These are phyloP conservation scores for Yamadazyma kanchanaburiensis DNA, from an alignment of 1,139 yeast species.

Conservation along the genomic window DNA sequence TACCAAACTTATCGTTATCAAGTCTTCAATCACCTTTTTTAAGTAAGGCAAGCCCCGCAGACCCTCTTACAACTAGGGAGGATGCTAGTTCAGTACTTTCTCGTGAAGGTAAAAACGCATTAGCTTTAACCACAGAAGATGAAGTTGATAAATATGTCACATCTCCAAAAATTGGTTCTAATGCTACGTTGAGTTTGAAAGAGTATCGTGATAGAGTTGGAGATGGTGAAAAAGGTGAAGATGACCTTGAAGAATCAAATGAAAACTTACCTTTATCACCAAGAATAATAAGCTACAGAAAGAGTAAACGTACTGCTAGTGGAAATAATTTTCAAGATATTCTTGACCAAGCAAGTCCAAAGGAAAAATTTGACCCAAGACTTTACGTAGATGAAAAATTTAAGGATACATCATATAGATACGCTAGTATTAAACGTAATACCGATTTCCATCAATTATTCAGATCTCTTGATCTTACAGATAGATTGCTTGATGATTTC, in stretches of 20 bases:
- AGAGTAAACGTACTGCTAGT: conserved; percentile 33
- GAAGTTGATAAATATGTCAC: no score
- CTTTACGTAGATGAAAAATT: conserved; percentile 38
- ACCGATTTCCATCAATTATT: conserved; percentile 78
- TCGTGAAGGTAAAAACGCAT: conserved; percentile 22
- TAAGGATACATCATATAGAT: conserved; percentile 37
- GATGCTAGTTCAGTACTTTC: conserved; percentile 47
- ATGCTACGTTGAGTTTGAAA: conserved; percentile 11
- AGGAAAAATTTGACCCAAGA: conserved; percentile 28
- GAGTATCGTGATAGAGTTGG: no score
- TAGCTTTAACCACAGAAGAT: conserved; percentile 2
- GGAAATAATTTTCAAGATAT: conserved; percentile 28
- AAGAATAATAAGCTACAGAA: conserved; percentile 47
- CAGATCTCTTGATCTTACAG: conserved; percentile 64
- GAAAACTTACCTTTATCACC: conserved; percentile 25
- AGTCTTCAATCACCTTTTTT: conserved; percentile 37
- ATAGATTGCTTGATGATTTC: conserved; percentile 76
- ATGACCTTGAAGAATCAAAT: neutral
- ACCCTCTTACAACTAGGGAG: conserved; percentile 55
- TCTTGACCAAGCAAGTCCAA: conserved; percentile 14
- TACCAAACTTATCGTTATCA: no score
- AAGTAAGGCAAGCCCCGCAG: conserved; percentile 52
- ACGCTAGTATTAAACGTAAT: conserved; percentile 69
- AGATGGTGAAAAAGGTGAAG: neutral
- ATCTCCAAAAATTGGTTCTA: conserved; percentile 6